These are phyloP conservation scores for Zostera marina DNA, from an alignment of 116 monocot species.

Conservation along the genomic window DNA sequence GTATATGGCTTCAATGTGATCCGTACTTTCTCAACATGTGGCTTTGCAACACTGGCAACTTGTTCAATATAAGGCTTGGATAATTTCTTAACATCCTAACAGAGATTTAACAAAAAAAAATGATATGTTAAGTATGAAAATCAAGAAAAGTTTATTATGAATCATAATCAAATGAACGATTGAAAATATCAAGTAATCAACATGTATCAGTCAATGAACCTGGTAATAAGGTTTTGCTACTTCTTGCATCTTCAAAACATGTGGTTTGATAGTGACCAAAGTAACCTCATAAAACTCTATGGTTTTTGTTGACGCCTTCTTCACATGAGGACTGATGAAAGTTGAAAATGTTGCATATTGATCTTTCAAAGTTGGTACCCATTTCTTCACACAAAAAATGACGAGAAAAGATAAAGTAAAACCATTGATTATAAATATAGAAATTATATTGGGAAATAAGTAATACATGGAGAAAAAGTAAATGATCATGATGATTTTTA, in stretches of 20 bases:
- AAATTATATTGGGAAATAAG: background rate
- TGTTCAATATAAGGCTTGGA: constrained; percentile 55
- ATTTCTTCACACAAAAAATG: constrained; percentile 41
- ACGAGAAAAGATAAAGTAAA: background rate
- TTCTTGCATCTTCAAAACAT: constrained; percentile 38
- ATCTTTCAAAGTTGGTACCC: constrained; percentile 48
- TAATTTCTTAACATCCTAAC: constrained; percentile 42
- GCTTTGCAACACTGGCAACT: constrained; percentile 29
- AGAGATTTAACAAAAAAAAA: background rate
- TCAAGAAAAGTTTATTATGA: background rate
- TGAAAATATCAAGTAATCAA: background rate
- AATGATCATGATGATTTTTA: background rate
- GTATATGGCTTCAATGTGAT: constrained; percentile 48
- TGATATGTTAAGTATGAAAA: background rate
- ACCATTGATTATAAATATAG: background rate
- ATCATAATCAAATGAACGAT: background rate
- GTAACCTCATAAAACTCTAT: constrained; percentile 36
- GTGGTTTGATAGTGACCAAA: constrained; percentile 21
- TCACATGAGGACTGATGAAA: constrained; percentile 25
- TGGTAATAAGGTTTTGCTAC: constrained; percentile 38
- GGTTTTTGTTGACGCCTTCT: constrained; percentile 19
- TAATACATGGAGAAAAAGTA: background rate
- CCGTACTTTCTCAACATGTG: constrained; percentile 49
- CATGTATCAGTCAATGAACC: constrained; percentile 17
- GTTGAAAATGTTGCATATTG: constrained; percentile 16